phyloP scores from a whole-genome alignment of 2,329 filamentous ascomycete species.

The Pseudofabraea citricarpa region DNA sequence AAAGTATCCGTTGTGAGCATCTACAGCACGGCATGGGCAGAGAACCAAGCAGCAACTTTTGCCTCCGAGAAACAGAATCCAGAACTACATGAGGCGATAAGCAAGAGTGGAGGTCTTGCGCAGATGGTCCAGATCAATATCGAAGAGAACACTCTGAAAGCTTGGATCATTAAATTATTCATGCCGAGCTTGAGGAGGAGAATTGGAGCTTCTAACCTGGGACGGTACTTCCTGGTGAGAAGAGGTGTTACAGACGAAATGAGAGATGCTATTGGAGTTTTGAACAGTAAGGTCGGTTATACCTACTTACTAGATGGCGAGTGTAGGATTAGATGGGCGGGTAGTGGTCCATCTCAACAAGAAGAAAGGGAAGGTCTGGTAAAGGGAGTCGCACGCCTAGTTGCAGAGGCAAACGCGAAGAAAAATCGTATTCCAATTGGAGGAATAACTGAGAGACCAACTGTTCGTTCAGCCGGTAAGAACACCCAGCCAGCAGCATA shows the following conservation, averaged over 20 bases:
- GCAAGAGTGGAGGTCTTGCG: slow-evolving; percentile 45
- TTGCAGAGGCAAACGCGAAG: slow-evolving; percentile 45
- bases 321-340: slow-evolving; percentile 92
- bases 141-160: slow-evolving; percentile 72
- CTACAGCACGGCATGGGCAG: slow-evolving; percentile 82
- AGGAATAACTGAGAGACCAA: no score
- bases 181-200: slow-evolving; percentile 45
- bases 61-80: slow-evolving; percentile 61
- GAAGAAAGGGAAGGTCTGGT: slow-evolving; percentile 64
- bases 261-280: slow-evolving; percentile 58
- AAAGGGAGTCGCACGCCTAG: slow-evolving; percentile 57
- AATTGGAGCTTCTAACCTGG: slow-evolving; percentile 49
- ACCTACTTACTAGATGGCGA: slow-evolving; percentile 84
- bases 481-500: no score
- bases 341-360: slow-evolving; percentile 63
- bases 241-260: slow-evolving; percentile 56
- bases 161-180: slow-evolving; percentile 53
- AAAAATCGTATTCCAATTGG: no score
- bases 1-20: slow-evolving; percentile 75
- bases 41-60: slow-evolving; percentile 73
- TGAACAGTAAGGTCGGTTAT: slow-evolving; percentile 85
- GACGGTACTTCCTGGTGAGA: slow-evolving; percentile 56
- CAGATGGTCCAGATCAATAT: slow-evolving; percentile 86
- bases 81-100: slow-evolving; percentile 59
- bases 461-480: no score